Percentiles rank a stretch among this genome's conserved stretches.
Conservation (phyloP, 176 grass and related monocot species). For the Dendrocalamus sinicus region DNA sequence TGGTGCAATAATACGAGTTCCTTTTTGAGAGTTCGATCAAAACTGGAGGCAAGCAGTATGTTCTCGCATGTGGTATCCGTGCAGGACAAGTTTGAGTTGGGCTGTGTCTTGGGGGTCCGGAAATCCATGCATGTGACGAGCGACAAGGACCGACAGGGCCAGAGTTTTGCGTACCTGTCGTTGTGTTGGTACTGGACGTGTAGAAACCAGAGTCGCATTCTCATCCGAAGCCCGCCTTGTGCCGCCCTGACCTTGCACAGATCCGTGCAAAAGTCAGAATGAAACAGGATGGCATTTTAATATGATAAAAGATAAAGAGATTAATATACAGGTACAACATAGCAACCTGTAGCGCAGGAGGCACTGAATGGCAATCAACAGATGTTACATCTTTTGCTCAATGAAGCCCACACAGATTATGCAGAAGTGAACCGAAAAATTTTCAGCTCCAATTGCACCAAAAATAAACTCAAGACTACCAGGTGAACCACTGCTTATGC, state of each 20-base stretch:
- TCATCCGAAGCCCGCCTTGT: neutral
- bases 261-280: neutral
- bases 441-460: neutral
- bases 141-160: conserved; percentile 6
- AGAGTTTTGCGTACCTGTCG: neutral
- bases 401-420: neutral
- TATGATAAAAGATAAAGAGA: neutral
- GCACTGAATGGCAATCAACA: neutral
- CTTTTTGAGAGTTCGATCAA: neutral
- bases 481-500: neutral
- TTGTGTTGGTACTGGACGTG: neutral
- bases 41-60: neutral
- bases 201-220: neutral
- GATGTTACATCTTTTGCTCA: neutral
- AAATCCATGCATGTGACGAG: conserved; percentile 44
- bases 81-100: conserved; percentile 1
- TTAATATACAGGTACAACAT: neutral
- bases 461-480: neutral
- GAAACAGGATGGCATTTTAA: neutral
- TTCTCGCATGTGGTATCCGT: conserved; percentile 29
- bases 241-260: neutral
- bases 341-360: neutral
- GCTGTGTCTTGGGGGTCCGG: neutral
- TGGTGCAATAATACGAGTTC: neutral
- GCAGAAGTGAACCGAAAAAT: neutral